Base-by-base conservation (phyloP, 2,329 filamentous ascomycete genomes). In the Stagonosporopsis chrysanthemi region DNA sequence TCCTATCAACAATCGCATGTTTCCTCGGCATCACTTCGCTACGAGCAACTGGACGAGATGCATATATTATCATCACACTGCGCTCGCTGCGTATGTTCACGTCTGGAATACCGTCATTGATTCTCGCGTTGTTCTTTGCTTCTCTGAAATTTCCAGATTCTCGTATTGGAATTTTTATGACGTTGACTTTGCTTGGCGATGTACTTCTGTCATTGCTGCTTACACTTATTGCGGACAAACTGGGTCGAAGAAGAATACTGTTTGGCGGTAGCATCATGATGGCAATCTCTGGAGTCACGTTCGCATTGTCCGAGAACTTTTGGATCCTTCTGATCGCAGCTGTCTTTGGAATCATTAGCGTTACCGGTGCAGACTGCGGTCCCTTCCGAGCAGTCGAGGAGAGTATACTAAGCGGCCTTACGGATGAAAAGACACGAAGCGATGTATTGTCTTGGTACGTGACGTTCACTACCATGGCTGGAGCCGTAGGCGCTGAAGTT, bases 41-140 rank as follows among this genome's bases (percentile, higher is more conserved):
- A 41, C 64, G 66, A 41, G 65, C 66, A n/a, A 72, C 70, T 8
- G 73, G 73, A 58, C 59, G 62, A 40, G 75, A 77, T 70, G 74
- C 73, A 17, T 75, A 75, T 54, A 66, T 77, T 41, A 73, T 78
- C 46, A 86, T 87, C 62, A 62, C 60, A 4, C 59, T 75, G 24
- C 70, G 73, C 29, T 70, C 65, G 15, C 44, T 73, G 26, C 71
- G 73, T 58, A 74, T 75, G 72, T 75, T 75, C 55, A 67, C 66
- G 1, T 71, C 73, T n/a, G 73, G 73, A 29, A 75, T 75, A 19
- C 73, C 73, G 1, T 70, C 70, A 11, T 68, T 78, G 22, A 74
- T 77, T 33, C 66, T 78, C 6, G 75, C 73, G 1, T 62, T 77
- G 23, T 77, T 76, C 70, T 76, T 78, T 58, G 63, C 73, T 23